Base-by-base conservation (phyloP, 2,329 filamentous ascomycete species). In the Epichloe sp. region DNA sequence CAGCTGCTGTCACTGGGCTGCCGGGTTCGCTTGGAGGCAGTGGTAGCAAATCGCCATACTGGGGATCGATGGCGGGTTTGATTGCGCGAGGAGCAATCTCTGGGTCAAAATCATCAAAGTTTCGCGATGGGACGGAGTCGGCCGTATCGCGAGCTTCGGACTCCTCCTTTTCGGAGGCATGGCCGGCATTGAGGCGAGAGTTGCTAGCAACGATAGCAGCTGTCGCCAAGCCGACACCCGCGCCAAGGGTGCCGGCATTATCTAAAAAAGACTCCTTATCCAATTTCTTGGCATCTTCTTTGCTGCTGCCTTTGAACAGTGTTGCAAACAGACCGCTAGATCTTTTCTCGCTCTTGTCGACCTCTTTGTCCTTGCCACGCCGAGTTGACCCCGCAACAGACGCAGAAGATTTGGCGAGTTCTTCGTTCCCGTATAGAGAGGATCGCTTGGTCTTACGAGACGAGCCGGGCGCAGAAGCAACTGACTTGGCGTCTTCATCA, bases 171-270 rank as follows among this genome's bases (percentile, higher is more conserved):
- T 71, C 66, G 50, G 59, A 60, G 67, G 65, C 61, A 59, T 73
- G 71, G 65, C 67, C 66, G 71, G 73, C 73, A 63, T 75, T 69
- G 52, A 68, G 64, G 59, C 65, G 68, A 64, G 66, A 62, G 58
- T 63, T 61, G 60, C 66, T 62, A 60, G 67, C 64, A 60, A 66
- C 62, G 57, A 68, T 57, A 53, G 66, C 68, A 61, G 66, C 67
- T 67, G 73, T 72, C 70, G 71, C 73, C 67, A 77, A 64, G 76
- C 80, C 80, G 79, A 71, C 80, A 83, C 79, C 79, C 73, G 76
- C 77, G 79, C 79, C 79, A 79, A 77, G 72, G 75, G 75, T 83
- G 76, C 71, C 79, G 79, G 80, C 77, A 74, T 77, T 79, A 83
- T 68, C 80, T 83, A 83, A 82, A 82, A 82, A 83, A 83, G 79